phyloP scores from a whole-genome alignment of 1,139 yeast genomes.

The Taphrina betulina region DNA sequence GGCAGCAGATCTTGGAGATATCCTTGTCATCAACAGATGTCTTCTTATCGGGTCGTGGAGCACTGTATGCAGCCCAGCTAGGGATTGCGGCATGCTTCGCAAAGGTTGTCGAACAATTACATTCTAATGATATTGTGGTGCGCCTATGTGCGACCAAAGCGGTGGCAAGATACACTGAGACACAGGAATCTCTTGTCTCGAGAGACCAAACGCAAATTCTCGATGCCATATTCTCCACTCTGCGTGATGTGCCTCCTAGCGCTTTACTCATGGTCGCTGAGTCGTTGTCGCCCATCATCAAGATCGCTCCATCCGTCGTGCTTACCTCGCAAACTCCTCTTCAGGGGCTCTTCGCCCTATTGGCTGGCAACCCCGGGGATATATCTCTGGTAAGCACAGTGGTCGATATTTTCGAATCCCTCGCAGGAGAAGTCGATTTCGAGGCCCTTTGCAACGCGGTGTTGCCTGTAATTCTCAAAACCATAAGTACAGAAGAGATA shows the following conservation, averaged over 20 bases:
- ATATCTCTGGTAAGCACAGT: conserved; percentile 35
- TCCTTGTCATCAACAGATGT: conserved; percentile 9
- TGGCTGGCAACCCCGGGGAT: conserved; percentile 35
- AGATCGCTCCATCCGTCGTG: conserved; percentile 23
- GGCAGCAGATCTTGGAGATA: neutral
- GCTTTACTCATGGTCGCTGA: conserved; percentile 33
- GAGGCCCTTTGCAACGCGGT: conserved; percentile 22
- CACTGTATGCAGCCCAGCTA: conserved; percentile 25
- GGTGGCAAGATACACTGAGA: conserved; percentile 24
- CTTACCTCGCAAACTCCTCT: conserved; percentile 22
- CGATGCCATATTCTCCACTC: conserved; percentile 11
- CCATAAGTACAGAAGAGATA: conserved; percentile 13
- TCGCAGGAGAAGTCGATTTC: conserved; percentile 31
- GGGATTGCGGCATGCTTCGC: conserved; percentile 13
- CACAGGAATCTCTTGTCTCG: conserved; percentile 5
- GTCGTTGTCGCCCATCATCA: conserved; percentile 25
- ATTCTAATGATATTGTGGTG: conserved; percentile 4
- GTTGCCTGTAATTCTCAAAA: conserved; percentile 30
- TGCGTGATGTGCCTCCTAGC: conserved; percentile 12
- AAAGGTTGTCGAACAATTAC: neutral
- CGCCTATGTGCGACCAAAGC: conserved; percentile 27
- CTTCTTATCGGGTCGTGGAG: conserved; percentile 20
- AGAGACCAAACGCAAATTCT: conserved; percentile 22
- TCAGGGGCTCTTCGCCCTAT: conserved; percentile 33
- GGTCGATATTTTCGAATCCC: conserved; percentile 35